These are phyloP conservation scores for Thermothelomyces thermophilus DNA, from an alignment of 2,329 filamentous ascomycete genomes.

Conservation along the genomic window DNA sequence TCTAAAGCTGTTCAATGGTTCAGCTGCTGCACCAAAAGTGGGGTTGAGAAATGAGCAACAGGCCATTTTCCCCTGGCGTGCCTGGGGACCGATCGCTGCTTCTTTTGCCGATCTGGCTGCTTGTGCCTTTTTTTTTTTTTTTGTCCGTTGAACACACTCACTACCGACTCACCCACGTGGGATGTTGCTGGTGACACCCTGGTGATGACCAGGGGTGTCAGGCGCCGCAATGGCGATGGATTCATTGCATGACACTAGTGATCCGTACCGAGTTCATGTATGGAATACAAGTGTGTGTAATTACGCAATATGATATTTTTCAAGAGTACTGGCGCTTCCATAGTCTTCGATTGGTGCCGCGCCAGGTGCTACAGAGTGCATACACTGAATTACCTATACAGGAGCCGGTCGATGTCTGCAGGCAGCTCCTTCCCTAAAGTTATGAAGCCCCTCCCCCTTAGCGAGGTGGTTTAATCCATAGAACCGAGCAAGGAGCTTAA, in stretches of 20 bases:
- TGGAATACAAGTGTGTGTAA: no score
- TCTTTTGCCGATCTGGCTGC: conserved; percentile 18
- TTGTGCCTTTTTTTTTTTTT: conserved; percentile 1
- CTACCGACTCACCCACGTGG: conserved; percentile 8
- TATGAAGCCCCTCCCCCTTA: background rate
- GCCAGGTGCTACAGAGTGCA: background rate
- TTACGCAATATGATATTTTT: no score
- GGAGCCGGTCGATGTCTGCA: background rate
- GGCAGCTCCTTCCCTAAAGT: background rate
- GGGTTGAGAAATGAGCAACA: no score
- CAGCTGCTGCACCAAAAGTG: no score
- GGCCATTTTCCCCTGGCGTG: no score
- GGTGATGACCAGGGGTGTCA: background rate
- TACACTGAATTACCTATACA: background rate
- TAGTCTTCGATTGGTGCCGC: background rate
- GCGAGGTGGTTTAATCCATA: no score
- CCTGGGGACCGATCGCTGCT: background rate
- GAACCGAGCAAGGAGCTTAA: background rate
- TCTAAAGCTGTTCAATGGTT: background rate
- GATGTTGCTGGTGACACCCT: background rate
- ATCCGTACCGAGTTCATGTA: no score
- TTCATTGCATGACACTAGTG: no score
- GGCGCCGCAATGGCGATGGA: no score
- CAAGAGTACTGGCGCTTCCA: background rate
- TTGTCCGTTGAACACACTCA: no score